phyloP scores from a whole-genome alignment of 169 alveolate genomes.

The Cryptosporidium meleagridis region DNA sequence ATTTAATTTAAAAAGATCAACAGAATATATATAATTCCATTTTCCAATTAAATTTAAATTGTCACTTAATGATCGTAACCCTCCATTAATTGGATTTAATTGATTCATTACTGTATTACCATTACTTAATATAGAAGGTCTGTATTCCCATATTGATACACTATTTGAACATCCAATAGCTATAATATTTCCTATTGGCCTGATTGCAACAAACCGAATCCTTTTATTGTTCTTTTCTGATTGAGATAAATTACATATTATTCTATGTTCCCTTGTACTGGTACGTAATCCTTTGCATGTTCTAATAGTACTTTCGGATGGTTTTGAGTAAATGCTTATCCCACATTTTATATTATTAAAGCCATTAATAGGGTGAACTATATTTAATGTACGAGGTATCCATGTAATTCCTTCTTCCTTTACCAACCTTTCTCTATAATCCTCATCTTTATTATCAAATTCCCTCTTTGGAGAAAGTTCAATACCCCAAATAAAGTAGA shows the following conservation, averaged over 20 bases:
- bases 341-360: neutral
- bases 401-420: slow-evolving; percentile 52
- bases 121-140: slow-evolving; percentile 16
- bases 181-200: slow-evolving; percentile 64
- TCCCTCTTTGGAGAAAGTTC: slow-evolving; percentile 27
- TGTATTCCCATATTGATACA: slow-evolving; percentile 61
- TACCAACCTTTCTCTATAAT: neutral
- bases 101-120: neutral
- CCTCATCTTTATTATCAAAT: slow-evolving; percentile 9
- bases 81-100: neutral
- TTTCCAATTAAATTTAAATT: slow-evolving; percentile 13
- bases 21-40: slow-evolving; percentile 45
- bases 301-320: slow-evolving; percentile 26
- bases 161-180: slow-evolving; percentile 38
- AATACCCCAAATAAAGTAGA: slow-evolving; percentile 40
- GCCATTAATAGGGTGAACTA: slow-evolving; percentile 7
- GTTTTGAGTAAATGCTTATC: slow-evolving; percentile 23
- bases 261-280: slow-evolving; percentile 11
- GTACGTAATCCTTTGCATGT: slow-evolving; percentile 30
- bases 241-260: neutral
- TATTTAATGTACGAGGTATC: slow-evolving; percentile 57
- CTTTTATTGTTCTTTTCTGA: neutral
- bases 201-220: slow-evolving; percentile 23
- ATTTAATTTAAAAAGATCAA: slow-evolving; percentile 22
- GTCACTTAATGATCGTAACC: slow-evolving; percentile 27